Evolutionary conservation across 2,329 filamentous ascomycete species (phyloP), one percentile per base, ranked within the genome.

Genomic region (Rosellinia necatrix): DNA sequence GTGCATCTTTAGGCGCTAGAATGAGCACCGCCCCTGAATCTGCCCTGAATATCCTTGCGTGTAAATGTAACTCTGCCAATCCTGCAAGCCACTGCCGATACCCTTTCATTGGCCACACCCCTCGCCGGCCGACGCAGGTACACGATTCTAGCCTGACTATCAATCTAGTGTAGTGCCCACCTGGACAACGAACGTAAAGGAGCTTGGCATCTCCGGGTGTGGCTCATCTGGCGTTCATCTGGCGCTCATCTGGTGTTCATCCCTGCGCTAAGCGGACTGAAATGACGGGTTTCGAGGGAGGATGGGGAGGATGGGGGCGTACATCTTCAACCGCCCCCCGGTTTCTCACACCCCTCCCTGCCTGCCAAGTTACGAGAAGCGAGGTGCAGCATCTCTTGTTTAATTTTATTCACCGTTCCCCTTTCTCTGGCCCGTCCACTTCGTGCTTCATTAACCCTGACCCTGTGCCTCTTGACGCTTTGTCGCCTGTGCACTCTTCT

Each of bases 61-160:
- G 49, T 42, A 19, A 30, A 53, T 54, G 58, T 47, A 41, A 48
- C 51, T 27, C 41, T 46, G 41, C 30, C 34, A 22, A 59, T 53
- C 41, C 58, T 61, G 55, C 58, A 53, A 54, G 32, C 38, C 55
- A 50, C 40, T 40, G 41, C 49, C 59, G 53, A 43, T 32, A 53
- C 49, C 30, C 22, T 38, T n/a, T 59, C 55, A 55, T 40, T 59
- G 53, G 56, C 38, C 53, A 30, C 25, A 13, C 48, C 35, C 24
- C n/a, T 54, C 49, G 56, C 52, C 55, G 61, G 62, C 60, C 60
- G 50, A 65, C 41, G 66, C 66, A 68, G 66, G 64, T 68, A 63
- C 61, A 58, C 17, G 56, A 59, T 56, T 49, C 40, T 25, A 37
- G 25, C 29, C 42, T 38, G 37, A n/a, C 22, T 48, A n/a, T n/a